Evolutionary conservation across 2,329 filamentous ascomycete species (phyloP), one percentile per base, ranked within the genome.

Genomic region (Neospermospora avenae): DNA sequence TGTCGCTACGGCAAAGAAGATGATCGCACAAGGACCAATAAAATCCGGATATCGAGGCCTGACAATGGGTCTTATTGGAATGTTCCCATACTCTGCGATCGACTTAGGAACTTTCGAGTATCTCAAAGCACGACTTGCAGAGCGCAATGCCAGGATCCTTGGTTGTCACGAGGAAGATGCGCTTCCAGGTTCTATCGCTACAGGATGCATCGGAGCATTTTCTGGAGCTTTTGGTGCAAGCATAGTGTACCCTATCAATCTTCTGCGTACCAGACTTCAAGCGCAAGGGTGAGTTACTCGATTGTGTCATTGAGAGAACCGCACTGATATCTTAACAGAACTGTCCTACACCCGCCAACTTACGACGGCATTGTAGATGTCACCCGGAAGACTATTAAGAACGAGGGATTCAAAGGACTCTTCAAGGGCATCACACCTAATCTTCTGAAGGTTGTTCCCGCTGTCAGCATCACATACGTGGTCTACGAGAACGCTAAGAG

Each of bases 11-110:
- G 90, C 90, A 2, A 82, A 84, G 72, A 96, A 92, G 73, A 96
- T 99, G 88, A 91, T 87, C 80, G 82, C 81, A 42, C 84, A 86
- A 61, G 89, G 90, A 60, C 91, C 91, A 22, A 67, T 93, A 28
- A 80, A 84, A 34, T 82, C 90, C 6, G 93, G 92, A 64, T 99
- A 98, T 74, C 91, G 93, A 57, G 95, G 95, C 42, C 82, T 99
- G 35, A 93, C 92, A 0, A 95, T 98, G 84, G 95, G 95, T 16
- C 81, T 99, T 3, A 78, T 97, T 54, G 95, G 95, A 73, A 97
- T 98, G 86, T 99, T 99, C 70, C 95, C 95, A 0, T 99, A 98
- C 74, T 93, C 92, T 44, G 95, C 95, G 53, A 96, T 99, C 71
- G 95, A 99, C 72, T 88, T 99, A 70, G 91, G 91, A 65, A 96